Percentiles rank a stretch among this genome's conserved stretches.
Conservation (phyloP, 2,329 filamentous ascomycete species). For the Phaeosphaeriaceae sp. region DNA sequence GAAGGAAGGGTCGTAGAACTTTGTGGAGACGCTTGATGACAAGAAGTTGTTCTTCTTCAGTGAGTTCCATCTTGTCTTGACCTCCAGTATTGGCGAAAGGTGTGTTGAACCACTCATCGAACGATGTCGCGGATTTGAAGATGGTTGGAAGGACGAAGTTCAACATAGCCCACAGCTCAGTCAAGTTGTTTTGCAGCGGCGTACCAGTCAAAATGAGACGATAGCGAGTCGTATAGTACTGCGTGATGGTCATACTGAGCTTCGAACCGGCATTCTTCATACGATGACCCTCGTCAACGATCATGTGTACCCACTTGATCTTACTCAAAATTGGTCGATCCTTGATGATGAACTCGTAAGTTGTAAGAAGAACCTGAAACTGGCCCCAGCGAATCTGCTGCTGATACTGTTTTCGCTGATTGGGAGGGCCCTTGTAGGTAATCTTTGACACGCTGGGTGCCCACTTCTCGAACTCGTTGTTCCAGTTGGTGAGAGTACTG, state of each 20-base stretch:
- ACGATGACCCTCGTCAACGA: conserved; percentile 97
- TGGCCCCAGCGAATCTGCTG: conserved; percentile 92
- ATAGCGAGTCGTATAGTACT: conserved; percentile 94
- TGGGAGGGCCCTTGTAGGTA: conserved; percentile 96
- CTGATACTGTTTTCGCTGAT: conserved; percentile 85
- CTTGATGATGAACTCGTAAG: conserved; percentile 99
- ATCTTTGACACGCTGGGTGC: conserved; percentile 85
- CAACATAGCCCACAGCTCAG: conserved; percentile 95
- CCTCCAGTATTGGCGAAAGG: conserved; percentile 98
- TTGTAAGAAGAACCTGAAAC: conserved; percentile 96
- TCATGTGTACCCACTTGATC: conserved; percentile 99
- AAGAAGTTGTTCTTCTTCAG: conserved; percentile 98
- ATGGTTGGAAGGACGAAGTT: conserved; percentile 98
- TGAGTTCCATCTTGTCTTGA: conserved; percentile 98
- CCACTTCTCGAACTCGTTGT: conserved; percentile 98
- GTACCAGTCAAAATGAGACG: conserved; percentile 97
- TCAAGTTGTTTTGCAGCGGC: conserved; percentile 93
- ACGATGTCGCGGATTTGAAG: conserved; percentile 98
- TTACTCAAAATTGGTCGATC: conserved; percentile 94
- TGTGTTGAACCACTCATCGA: conserved; percentile 99
- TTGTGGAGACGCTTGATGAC: conserved; percentile 98
- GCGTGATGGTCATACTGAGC: conserved; percentile 89
- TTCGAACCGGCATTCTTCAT: conserved; percentile 99
- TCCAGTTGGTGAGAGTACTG: conserved; percentile 98
- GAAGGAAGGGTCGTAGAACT: conserved; percentile 93